A percentile compares a stretch with the other conserved stretches of the same genome.
Evolutionary conservation across 1,284 basidiomycete genomes (phyloP).

Genomic region (Agaricales sp.): DNA sequence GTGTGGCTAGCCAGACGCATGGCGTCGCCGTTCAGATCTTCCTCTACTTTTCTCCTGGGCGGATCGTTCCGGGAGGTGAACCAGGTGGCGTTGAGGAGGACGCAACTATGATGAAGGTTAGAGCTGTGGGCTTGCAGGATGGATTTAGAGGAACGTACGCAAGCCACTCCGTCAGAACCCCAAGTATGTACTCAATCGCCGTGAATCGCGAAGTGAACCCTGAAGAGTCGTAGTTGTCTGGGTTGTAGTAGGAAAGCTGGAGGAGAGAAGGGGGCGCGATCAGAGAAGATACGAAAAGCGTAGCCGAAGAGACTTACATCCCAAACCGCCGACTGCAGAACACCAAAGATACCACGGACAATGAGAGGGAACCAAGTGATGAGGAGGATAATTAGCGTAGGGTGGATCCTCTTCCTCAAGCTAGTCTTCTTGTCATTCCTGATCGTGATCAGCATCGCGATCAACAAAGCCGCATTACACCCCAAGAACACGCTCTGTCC

Average conservation of each 20-base stretch:
- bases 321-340: constrained; percentile 15
- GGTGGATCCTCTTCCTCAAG: constrained; percentile 12
- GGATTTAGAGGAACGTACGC: constrained; percentile 9
- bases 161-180: constrained; percentile 22
- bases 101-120: constrained; percentile 5
- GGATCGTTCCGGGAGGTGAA: constrained; percentile 12
- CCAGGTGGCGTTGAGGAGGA: constrained; percentile 11
- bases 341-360: constrained; percentile 23
- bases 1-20: too few relatives aligned
- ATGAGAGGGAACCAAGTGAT: constrained; percentile 21
- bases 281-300: constrained; percentile 5
- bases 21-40: too few relatives aligned
- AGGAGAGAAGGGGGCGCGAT: constrained; percentile 9
- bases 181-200: constrained; percentile 21
- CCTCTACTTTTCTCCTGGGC: constrained; percentile 5
- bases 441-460: constrained; percentile 16
- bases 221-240: constrained; percentile 17
- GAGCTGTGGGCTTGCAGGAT: neutral
- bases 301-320: neutral
- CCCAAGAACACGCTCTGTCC: constrained; percentile 22
- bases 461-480: constrained; percentile 17
- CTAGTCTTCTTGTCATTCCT: constrained; percentile 8
- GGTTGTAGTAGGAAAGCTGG: constrained; percentile 14
- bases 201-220: constrained; percentile 20
- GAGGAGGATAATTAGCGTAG: constrained; percentile 18